Evolutionary conservation across 2,329 filamentous ascomycete genomes (phyloP).

Genomic region (Volutella citrinella): DNA sequence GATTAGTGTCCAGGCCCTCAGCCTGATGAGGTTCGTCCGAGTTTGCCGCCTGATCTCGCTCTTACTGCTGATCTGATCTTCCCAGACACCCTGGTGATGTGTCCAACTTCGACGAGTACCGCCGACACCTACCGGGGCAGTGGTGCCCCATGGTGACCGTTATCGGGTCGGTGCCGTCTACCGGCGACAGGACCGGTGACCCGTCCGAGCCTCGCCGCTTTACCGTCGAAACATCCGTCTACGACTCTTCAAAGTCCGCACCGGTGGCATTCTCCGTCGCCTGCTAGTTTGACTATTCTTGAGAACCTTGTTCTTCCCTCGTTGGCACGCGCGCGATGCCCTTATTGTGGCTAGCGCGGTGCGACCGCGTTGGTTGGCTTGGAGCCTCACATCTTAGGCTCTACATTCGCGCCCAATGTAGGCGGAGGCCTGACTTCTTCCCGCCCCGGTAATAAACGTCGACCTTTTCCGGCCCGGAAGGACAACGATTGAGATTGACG

Average conservation of each 20-base stretch:
- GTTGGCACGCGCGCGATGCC: no score
- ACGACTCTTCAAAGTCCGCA: slow-evolving; percentile 1
- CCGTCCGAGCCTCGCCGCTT: slow-evolving; percentile 4
- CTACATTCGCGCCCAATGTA: no score
- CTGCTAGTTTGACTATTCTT: slow-evolving; percentile 3
- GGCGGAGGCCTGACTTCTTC: slow-evolving; percentile 44
- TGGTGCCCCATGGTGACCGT: slow-evolving; percentile 6
- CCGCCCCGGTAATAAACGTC: slow-evolving; percentile 35
- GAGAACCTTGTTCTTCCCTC: no score
- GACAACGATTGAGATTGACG: slow-evolving; percentile 19
- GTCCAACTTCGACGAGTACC: background rate
- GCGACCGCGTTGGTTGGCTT: no score
- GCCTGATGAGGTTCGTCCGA: slow-evolving; percentile 3
- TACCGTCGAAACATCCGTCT: slow-evolving; percentile 1
- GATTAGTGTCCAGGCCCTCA: slow-evolving; percentile 4
- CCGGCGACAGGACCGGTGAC: slow-evolving; percentile 1
- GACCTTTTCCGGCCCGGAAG: slow-evolving; percentile 29
- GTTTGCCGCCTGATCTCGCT: background rate
- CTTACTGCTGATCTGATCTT: background rate
- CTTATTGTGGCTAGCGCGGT: no score
- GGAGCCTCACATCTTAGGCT: no score
- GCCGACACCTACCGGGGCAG: background rate
- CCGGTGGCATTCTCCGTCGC: slow-evolving; percentile 3
- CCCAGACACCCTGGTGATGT: slow-evolving; percentile 1
- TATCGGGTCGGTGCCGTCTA: background rate